phyloP scores from a whole-genome alignment of 2,329 filamentous ascomycete genomes.

The Penicillium brevicompactum region DNA sequence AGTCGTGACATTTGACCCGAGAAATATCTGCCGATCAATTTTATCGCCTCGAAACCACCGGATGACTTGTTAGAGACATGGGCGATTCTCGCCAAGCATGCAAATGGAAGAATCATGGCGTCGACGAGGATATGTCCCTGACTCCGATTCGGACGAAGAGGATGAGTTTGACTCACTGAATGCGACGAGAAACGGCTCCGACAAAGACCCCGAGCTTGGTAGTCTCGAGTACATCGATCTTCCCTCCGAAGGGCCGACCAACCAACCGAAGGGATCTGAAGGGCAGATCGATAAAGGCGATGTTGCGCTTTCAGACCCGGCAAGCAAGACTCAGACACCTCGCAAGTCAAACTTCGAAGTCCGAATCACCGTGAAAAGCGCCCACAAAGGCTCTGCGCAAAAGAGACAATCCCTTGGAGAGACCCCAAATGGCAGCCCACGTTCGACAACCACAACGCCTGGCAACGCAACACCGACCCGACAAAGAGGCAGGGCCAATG shows the following conservation, averaged over 20 bases:
- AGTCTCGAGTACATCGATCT: slow-evolving; percentile 23
- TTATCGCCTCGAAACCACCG: slow-evolving; percentile 5
- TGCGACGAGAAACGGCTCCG: slow-evolving; percentile 11
- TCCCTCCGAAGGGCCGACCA: slow-evolving; percentile 9
- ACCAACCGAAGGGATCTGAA: not conserved
- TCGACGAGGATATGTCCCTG: slow-evolving; percentile 54
- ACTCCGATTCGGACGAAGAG: slow-evolving; percentile 55
- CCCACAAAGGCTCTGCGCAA: not conserved
- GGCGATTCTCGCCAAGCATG: slow-evolving; percentile 34
- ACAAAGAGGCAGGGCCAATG: slow-evolving; percentile 16
- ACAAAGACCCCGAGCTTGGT: slow-evolving; percentile 10
- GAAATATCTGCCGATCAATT: not conserved
- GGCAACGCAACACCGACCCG: slow-evolving; percentile 12
- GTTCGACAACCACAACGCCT: not conserved
- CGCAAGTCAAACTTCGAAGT: not conserved
- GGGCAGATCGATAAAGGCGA: slow-evolving; percentile 1
- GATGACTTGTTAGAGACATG: slow-evolving; percentile 39
- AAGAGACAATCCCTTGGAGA: not conserved
- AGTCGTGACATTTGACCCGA: slow-evolving; percentile 1
- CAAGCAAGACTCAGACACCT: not conserved
- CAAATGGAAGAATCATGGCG: slow-evolving; percentile 54
- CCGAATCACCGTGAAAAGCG: not conserved
- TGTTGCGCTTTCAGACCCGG: slow-evolving; percentile 3
- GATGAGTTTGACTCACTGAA: slow-evolving; percentile 43
- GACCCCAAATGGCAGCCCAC: not conserved